Evolutionary conservation across 2,329 filamentous ascomycete species (phyloP).

Genomic region (Penicillium sp.): DNA sequence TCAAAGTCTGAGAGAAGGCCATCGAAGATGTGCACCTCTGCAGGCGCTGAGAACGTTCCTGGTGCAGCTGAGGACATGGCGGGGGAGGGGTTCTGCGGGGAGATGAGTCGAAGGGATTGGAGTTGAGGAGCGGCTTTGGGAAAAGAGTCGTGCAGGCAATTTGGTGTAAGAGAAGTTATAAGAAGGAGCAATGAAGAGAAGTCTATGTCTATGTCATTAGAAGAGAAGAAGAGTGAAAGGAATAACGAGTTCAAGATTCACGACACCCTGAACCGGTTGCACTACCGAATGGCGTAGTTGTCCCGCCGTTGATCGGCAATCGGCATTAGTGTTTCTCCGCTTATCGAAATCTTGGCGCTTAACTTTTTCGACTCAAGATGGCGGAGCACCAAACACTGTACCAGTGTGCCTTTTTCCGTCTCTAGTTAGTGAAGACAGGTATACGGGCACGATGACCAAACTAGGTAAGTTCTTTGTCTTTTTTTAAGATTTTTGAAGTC

Average conservation of each 20-base stretch:
- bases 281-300: slow-evolving; percentile 14
- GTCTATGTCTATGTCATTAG: slow-evolving; percentile 11
- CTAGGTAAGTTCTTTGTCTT: slow-evolving; percentile 33
- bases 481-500: not conserved
- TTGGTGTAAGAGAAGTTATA: not conserved
- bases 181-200: not conserved
- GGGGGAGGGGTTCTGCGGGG: slow-evolving; percentile 21
- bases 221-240: not conserved
- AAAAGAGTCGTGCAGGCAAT: not conserved
- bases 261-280: slow-evolving; percentile 8
- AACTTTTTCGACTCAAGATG: slow-evolving; percentile 29
- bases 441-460: slow-evolving; percentile 42
- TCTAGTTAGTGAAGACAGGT: slow-evolving; percentile 14
- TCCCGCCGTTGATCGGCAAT: slow-evolving; percentile 33
- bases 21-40: slow-evolving; percentile 43
- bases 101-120: slow-evolving; percentile 1
- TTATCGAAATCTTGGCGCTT: slow-evolving; percentile 44
- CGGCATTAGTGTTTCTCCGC: slow-evolving; percentile 36
- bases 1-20: slow-evolving; percentile 53
- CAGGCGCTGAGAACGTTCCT: slow-evolving; percentile 44
- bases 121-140: not conserved
- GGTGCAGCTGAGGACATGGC: slow-evolving; percentile 36
- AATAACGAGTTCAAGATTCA: not conserved
- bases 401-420: slow-evolving; percentile 19
- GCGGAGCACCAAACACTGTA: slow-evolving; percentile 15